Base-by-base conservation (phyloP, 2,329 filamentous ascomycete species). In the Ilyonectria destructans region DNA sequence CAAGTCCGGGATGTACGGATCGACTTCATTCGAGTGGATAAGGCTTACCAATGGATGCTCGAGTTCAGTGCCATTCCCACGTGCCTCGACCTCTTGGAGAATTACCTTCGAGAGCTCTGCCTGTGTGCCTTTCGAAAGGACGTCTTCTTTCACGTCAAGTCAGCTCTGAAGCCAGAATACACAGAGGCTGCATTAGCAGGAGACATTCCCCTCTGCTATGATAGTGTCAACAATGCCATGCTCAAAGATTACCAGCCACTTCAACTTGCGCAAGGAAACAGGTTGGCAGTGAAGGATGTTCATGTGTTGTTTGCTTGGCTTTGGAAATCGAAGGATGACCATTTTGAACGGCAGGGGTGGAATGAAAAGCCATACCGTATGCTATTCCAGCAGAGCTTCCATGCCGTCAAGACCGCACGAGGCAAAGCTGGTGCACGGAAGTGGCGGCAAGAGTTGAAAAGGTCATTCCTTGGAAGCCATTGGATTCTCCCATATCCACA, bases 61-160 rank as follows among this genome's bases (percentile, higher is more conserved):
- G 51, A 62, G 19, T 62, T 56, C 26, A 56, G 51, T 23, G n/a
- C 59, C 1, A 26, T 62, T 37, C 40, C 59, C 15, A 48, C 2
- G 1, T 62, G 59, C 21, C 51, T 62, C 7, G 26, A 56, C 12
- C 26, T 56, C 51, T 6, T 56, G 4, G 51, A 62, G n/a, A 56
- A 35, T 2, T 62, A 62, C 23, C 59, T 56, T 62, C 51, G 40
- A 35, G 17, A 56, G 26, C 37, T 56, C 5, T 49, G 59, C 23
- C 6, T 56, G 4, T 62, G 49, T 49, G 51, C 59, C 10, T 62
- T 62, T 35, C 49, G 59, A 10, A 62, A 62, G 26, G 49, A 56
- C 15, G 51, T 62, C 8, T 62, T 62, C 59, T 46, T 17, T 21
- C 48, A 23, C 29, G 21, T 33, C 19, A 62, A 43, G 19, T 62